phyloP scores from a whole-genome alignment of 495 filamentous ascomycete genomes.

The Trichoderma virens region DNA sequence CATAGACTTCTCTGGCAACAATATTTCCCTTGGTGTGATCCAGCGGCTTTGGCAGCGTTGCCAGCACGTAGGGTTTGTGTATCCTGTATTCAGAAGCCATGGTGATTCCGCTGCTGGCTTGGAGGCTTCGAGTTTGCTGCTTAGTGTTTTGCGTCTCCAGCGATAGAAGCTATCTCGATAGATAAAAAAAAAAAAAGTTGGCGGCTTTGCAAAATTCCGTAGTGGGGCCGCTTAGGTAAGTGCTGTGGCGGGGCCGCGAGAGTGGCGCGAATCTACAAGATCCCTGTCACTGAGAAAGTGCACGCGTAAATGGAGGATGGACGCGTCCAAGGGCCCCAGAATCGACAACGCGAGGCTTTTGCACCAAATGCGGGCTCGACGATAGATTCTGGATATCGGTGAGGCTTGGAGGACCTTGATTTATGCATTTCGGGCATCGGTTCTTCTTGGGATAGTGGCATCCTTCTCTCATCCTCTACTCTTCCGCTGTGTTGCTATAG shows the following conservation, averaged over 20 bases:
- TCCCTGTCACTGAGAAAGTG: background rate
- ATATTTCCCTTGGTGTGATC: conserved; percentile 52
- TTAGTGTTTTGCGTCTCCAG: background rate
- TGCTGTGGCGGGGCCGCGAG: background rate
- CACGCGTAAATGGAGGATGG: conserved; percentile 2
- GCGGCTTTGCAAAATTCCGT: conserved; percentile 14
- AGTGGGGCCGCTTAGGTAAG: conserved; percentile 9
- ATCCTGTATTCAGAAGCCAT: conserved; percentile 50
- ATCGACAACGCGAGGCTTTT: background rate
- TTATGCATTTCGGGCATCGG: background rate
- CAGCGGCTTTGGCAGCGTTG: conserved; percentile 58
- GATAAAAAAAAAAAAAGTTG: conserved; percentile 24
- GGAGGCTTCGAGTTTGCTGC: background rate
- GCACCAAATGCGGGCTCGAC: background rate
- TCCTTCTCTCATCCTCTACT: background rate
- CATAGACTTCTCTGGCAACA: conserved; percentile 61
- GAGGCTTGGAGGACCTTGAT: background rate
- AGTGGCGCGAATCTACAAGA: background rate
- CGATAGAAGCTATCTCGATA: conserved; percentile 5
- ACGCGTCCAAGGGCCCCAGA: background rate
- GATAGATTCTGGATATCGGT: background rate
- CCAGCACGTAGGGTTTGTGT: conserved; percentile 53
- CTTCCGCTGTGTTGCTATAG: background rate
- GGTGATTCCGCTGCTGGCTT: background rate
- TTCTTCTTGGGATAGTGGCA: background rate